Evolutionary conservation across 2,329 filamentous ascomycete genomes (phyloP).

Genomic region (Aciculosporium take): DNA sequence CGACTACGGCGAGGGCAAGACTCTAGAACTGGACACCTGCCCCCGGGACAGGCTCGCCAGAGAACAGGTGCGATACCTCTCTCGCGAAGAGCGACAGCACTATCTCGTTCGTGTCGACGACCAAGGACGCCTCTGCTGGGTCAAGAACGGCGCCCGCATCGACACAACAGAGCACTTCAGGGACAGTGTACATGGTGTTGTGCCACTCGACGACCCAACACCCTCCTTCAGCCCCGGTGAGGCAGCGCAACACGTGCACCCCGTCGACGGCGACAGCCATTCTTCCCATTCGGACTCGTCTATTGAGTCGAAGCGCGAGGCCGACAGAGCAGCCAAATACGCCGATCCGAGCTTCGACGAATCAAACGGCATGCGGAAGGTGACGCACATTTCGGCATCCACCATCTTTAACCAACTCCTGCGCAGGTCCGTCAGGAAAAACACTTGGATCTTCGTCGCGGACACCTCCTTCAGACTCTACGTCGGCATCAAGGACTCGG

Average conservation of each 20-base stretch:
- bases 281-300: slow-evolving; percentile 23
- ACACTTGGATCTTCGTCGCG: slow-evolving; percentile 88
- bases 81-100: slow-evolving; percentile 63
- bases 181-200: slow-evolving; percentile 66
- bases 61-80: slow-evolving; percentile 73
- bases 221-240: slow-evolving; percentile 31
- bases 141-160: slow-evolving; percentile 65
- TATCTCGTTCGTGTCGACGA: slow-evolving; percentile 67
- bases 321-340: slow-evolving; percentile 49
- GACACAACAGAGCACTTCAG: slow-evolving; percentile 63
- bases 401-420: slow-evolving; percentile 67
- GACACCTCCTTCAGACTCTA: slow-evolving; percentile 78
- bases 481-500: slow-evolving; percentile 78
- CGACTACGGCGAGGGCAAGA: slow-evolving; percentile 62
- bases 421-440: slow-evolving; percentile 65
- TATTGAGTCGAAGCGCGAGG: slow-evolving; percentile 35
- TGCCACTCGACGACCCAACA: slow-evolving; percentile 44
- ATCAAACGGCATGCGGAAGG: slow-evolving; percentile 38
- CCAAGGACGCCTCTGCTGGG: slow-evolving; percentile 70
- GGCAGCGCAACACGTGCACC: slow-evolving; percentile 6
- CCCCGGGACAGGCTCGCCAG: slow-evolving; percentile 60
- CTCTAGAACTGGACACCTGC: slow-evolving; percentile 55
- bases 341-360: slow-evolving; percentile 48
- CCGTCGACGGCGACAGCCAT: slow-evolving; percentile 7
- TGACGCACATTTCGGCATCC: slow-evolving; percentile 52